A percentile compares a stretch with the other conserved stretches of the same genome.
Conservation (phyloP, 1,139 yeast genomes). For the Meyerozyma elateridarum region DNA sequence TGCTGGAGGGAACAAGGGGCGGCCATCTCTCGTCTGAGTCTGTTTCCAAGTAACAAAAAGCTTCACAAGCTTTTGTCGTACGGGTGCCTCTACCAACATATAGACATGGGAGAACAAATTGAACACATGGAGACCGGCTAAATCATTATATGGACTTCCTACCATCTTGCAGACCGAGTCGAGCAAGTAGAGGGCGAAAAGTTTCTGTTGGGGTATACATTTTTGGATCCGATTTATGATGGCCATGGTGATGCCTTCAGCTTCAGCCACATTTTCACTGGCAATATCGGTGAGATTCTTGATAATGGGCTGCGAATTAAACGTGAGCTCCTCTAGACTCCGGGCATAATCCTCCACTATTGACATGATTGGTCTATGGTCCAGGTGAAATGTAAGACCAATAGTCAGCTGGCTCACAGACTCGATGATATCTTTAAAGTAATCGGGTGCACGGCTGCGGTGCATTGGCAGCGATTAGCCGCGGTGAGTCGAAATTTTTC, state of each 20-base stretch:
- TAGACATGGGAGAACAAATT: conserved; percentile 73
- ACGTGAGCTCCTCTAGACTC: conserved; percentile 71
- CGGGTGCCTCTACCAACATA: conserved; percentile 69
- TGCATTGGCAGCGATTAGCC: conserved; percentile 9
- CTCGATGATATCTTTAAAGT: conserved; percentile 2
- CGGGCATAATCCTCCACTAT: conserved; percentile 53
- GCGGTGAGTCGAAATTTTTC: conserved; percentile 14
- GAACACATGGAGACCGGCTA: conserved; percentile 65
- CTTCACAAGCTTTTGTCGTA: conserved; percentile 67
- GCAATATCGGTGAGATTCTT: conserved; percentile 84
- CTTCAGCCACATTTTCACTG: conserved; percentile 71
- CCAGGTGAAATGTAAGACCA: neutral
- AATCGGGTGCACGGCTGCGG: too few relatives aligned
- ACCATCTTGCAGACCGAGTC: conserved; percentile 93
- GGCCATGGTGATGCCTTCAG: conserved; percentile 72
- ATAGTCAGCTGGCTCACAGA: neutral
- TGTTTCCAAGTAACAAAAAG: conserved; percentile 84
- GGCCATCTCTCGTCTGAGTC: conserved; percentile 48
- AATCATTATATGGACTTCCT: conserved; percentile 79
- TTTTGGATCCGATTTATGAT: conserved; percentile 56
- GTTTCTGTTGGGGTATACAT: conserved; percentile 70
- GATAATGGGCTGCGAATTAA: conserved; percentile 87
- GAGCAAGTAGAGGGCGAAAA: conserved; percentile 75
- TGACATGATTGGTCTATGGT: conserved; percentile 1
- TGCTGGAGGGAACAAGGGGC: conserved; percentile 68